Evolutionary conservation across 2,329 filamentous ascomycete genomes (phyloP).

Genomic region (Coniochaeta pulveracea): DNA sequence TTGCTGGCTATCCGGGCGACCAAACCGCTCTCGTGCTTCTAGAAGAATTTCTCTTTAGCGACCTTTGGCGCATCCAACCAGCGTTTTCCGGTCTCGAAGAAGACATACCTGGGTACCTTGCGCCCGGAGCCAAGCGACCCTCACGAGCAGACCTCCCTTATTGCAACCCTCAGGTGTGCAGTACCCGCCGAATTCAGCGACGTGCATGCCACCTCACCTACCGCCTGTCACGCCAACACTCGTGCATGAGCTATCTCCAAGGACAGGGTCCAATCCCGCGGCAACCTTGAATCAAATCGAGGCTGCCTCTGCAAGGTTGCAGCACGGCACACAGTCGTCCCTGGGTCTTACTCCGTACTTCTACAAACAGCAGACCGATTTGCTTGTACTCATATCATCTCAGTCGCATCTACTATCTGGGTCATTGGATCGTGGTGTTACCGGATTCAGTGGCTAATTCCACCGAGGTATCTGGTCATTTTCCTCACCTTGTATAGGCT

Average conservation of each 20-base stretch:
- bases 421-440: too few relatives aligned
- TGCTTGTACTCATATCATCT: too few relatives aligned
- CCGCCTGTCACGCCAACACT: slow-evolving; percentile 35
- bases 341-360: slow-evolving; percentile 18
- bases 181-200: slow-evolving; percentile 26
- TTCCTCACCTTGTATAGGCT: too few relatives aligned
- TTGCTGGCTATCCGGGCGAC: background rate
- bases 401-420: too few relatives aligned
- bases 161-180: slow-evolving; percentile 11
- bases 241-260: slow-evolving; percentile 27
- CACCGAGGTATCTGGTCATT: too few relatives aligned
- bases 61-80: too few relatives aligned
- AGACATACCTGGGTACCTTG: background rate
- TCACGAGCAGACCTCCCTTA: slow-evolving; percentile 6
- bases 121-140: slow-evolving; percentile 5
- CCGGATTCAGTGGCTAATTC: too few relatives aligned
- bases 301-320: slow-evolving; percentile 12
- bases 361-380: slow-evolving; percentile 18
- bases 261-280: slow-evolving; percentile 24
- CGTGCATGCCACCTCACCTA: slow-evolving; percentile 34
- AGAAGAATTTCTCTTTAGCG: slow-evolving; percentile 2
- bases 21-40: background rate
- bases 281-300: slow-evolving; percentile 17
- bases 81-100: too few relatives aligned
- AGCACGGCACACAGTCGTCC: slow-evolving; percentile 17